Percentiles rank a stretch among this genome's conserved stretches.
Evolutionary conservation across 139 green algal species (phyloP).

Genomic region (Micractinium sp.): DNA sequence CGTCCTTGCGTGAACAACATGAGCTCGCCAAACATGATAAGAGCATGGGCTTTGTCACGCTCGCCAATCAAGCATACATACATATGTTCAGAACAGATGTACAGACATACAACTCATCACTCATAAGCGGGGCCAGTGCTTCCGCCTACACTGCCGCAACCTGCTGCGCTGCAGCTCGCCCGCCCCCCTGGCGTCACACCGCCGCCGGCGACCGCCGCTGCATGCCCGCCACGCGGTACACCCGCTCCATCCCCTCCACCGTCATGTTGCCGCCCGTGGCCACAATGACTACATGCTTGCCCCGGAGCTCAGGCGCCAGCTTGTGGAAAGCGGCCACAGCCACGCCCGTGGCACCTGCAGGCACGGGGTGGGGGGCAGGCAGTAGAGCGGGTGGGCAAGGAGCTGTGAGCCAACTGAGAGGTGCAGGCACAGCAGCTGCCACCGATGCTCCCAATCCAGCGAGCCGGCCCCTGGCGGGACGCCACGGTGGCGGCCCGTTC

Average conservation of each 20-base stretch:
- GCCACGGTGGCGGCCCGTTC: no score
- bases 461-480: no score
- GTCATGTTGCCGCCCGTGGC: slow-evolving; percentile 69
- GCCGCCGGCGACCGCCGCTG: neutral
- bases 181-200: neutral
- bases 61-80: no score
- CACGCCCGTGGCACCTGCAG: slow-evolving; percentile 58
- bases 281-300: slow-evolving; percentile 56
- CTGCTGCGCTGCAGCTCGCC: neutral
- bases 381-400: neutral
- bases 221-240: neutral
- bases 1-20: no score
- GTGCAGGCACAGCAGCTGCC: no score
- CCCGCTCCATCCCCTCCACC: neutral
- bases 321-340: slow-evolving; percentile 59
- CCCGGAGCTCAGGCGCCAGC: slow-evolving; percentile 12
- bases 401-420: no score
- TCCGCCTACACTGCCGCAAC: neutral
- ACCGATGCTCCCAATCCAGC: no score
- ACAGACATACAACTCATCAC: neutral
- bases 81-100: neutral
- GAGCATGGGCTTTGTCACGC: no score
- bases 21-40: no score
- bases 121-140: neutral
- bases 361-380: neutral